Evolutionary conservation across 495 filamentous ascomycete species (phyloP).

Genomic region (Annulohypoxylon stygium): DNA sequence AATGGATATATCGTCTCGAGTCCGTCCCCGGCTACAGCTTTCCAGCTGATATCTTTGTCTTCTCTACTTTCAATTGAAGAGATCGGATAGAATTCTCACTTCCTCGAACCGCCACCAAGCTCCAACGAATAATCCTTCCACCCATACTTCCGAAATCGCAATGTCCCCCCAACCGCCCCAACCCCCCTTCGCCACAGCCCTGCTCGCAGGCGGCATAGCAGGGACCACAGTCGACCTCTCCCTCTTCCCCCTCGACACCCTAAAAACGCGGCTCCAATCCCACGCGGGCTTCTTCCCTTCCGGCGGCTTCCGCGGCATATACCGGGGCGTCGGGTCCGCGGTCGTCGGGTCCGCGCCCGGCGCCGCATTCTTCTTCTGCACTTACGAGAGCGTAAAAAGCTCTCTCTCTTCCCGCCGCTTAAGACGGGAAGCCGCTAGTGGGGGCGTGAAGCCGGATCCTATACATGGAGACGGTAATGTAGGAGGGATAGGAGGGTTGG

Average conservation of each 20-base stretch:
- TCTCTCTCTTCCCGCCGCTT: conserved; percentile 63
- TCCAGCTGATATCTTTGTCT: not conserved
- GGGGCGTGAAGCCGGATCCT: not conserved
- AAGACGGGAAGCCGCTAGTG: too few relatives aligned
- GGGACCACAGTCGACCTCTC: conserved; percentile 92
- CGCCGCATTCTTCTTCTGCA: conserved; percentile 98
- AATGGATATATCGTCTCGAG: conserved; percentile 15
- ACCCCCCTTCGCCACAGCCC: conserved; percentile 64
- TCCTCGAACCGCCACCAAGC: not conserved
- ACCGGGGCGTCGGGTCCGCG: conserved; percentile 76
- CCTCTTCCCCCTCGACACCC: conserved; percentile 91
- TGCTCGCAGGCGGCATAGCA: conserved; percentile 81
- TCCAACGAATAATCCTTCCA: not conserved
- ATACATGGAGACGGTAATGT: conserved; percentile 4
- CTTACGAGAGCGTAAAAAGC: conserved; percentile 86
- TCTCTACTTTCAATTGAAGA: not conserved
- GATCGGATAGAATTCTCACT: not conserved
- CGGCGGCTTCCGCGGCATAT: conserved; percentile 80
- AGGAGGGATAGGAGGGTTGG: not conserved
- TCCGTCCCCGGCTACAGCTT: conserved; percentile 20
- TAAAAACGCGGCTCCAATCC: conserved; percentile 95
- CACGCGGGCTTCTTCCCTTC: conserved; percentile 79
- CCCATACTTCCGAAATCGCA: not conserved
- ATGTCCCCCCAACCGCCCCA: conserved; percentile 39
- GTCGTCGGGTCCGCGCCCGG: conserved; percentile 94